Base-by-base conservation (phyloP, 2,329 filamentous ascomycete genomes). In the Stachybotrys echinatus region DNA sequence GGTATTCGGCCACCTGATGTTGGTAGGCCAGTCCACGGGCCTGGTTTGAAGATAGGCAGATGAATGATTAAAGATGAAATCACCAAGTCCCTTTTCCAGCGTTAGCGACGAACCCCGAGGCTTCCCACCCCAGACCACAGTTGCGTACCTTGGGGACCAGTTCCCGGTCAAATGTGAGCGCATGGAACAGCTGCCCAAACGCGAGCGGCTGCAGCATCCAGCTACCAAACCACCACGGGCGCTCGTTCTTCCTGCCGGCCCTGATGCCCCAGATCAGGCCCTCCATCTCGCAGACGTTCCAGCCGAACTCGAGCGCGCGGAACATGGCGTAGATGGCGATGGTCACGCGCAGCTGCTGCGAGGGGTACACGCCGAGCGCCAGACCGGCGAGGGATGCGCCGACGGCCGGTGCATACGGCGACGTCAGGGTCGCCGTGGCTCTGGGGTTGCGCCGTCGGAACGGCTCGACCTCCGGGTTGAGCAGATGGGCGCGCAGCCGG, bases 341-440 rank as follows among this genome's bases (percentile, higher is more conserved):
- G 0, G 88, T 89, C 48, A 92, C 76, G 47, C 94, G 84, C 58
- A 94, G 67, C 62, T 81, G 76, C 55, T 73, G 69, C 1, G 81
- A 58, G 63, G 92, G 76, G 55, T 84, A 89, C 10, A 95, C 79
- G 7, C 88, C 89, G 18, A 97, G 74, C 46, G 89, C 86, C 46
- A 95, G 79, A 3, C 92, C 92, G 1, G 92, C 90, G 45, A 96
- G 69, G 59, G 89, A 91, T 6, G 92, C 92, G 12, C 92, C 94
- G n/a, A 96, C 78, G 2, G 92, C 91, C 1, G 92, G 92, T 1
- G 92, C 88, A 64, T 91, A 87, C 10, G 80, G 79, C 2, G 90
- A 95, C 0, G 91, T 96, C 50, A 99, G 75, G 0, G 88, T 82
- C 19, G 75, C 76, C 1, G 88, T 80, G 12, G 91, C 81, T 18